A percentile compares a stretch with the other conserved stretches of the same genome.
phyloP scores from a whole-genome alignment of 139 green algal species.

The Marvania coccoides region DNA sequence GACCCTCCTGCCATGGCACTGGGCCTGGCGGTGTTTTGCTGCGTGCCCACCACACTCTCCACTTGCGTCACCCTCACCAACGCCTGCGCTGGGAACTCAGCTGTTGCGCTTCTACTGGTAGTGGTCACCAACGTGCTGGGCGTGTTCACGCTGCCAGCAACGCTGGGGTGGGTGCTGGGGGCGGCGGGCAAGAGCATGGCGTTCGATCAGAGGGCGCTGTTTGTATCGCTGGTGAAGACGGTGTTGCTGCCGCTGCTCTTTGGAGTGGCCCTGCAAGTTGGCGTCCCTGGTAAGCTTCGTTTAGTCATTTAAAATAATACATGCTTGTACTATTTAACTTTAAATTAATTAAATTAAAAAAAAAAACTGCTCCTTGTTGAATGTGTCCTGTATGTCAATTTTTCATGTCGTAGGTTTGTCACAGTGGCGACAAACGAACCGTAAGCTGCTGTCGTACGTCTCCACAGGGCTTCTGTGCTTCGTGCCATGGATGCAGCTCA shows the following conservation, averaged over 20 bases:
- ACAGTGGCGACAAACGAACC: slow-evolving; percentile 23
- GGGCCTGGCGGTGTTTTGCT: slow-evolving; percentile 62
- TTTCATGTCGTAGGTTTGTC: slow-evolving; percentile 35
- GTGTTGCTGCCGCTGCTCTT: slow-evolving; percentile 54
- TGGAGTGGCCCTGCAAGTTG: slow-evolving; percentile 33
- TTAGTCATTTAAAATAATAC: too few species aligned
- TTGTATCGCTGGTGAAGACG: slow-evolving; percentile 50
- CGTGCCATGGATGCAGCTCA: slow-evolving; percentile 76
- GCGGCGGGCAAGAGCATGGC: neutral
- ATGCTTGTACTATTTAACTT: too few species aligned
- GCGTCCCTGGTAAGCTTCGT: slow-evolving; percentile 28
- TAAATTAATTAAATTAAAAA: too few species aligned
- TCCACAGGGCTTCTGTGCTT: slow-evolving; percentile 42
- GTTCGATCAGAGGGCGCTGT: slow-evolving; percentile 34
- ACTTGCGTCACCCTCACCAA: slow-evolving; percentile 39
- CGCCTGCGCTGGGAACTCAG: slow-evolving; percentile 52
- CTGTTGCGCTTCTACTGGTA: slow-evolving; percentile 66
- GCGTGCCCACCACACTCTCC: slow-evolving; percentile 65
- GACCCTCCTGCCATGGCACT: slow-evolving; percentile 31
- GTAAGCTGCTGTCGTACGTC: slow-evolving; percentile 35
- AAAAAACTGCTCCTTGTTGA: neutral
- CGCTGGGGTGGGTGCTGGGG: slow-evolving; percentile 47
- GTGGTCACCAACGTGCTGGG: slow-evolving; percentile 62
- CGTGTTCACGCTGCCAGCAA: slow-evolving; percentile 62
- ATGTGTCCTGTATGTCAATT: neutral